Conservation (phyloP, 2,329 filamentous ascomycete genomes). For the Neurospora crassa region DNA sequence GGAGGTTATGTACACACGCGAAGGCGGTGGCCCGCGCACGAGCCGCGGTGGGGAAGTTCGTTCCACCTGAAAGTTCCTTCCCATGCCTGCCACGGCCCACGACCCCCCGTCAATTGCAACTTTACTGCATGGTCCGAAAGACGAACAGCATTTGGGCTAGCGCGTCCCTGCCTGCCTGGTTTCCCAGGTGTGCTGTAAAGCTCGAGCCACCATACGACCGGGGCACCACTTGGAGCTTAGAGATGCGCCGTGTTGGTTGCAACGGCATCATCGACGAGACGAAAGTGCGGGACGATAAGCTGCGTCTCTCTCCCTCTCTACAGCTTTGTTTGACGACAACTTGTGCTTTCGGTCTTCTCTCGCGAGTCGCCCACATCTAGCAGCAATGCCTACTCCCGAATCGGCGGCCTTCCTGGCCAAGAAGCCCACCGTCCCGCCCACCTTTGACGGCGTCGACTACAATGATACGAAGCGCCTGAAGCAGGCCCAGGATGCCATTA, state of each 20-base stretch:
- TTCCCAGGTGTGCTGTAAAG: not conserved
- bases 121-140: not conserved
- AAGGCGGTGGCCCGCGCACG: constrained; percentile 11
- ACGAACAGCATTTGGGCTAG: not conserved
- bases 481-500: constrained; percentile 71
- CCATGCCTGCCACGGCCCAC: not conserved
- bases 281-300: not conserved
- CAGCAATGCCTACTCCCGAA: constrained; percentile 70
- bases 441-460: constrained; percentile 81
- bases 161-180: not conserved
- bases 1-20: not conserved
- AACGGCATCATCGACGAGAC: not conserved
- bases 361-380: not conserved
- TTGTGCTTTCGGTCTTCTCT: not conserved
- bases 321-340: not conserved
- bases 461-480: constrained; percentile 74
- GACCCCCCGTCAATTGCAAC: not conserved
- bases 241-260: not conserved
- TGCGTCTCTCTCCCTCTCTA: not conserved
- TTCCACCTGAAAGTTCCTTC: no score
- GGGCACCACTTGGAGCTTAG: not conserved
- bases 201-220: not conserved
- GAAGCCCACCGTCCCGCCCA: constrained; percentile 73
- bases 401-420: constrained; percentile 72
- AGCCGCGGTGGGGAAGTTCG: not conserved